A percentile compares a stretch with the other conserved stretches of the same genome.
phyloP scores from a whole-genome alignment of 2,329 filamentous ascomycete species.

The Calonectria naviculata region DNA sequence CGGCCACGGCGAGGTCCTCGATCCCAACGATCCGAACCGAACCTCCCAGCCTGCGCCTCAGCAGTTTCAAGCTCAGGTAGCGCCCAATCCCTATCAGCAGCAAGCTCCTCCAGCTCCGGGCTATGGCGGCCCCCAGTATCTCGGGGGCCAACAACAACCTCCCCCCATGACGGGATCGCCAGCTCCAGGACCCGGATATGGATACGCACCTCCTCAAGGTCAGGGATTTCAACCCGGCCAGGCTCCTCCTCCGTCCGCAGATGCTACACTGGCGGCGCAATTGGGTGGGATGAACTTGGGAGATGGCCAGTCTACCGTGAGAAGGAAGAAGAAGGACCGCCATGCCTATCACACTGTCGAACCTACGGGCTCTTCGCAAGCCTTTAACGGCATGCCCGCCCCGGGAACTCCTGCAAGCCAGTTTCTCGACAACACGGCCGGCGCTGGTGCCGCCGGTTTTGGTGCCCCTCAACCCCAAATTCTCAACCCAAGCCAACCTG shows the following conservation, averaged over 20 bases:
- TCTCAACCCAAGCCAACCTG: conserved; percentile 59
- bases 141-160: conserved; percentile 46
- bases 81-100: conserved; percentile 66
- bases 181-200: conserved; percentile 41
- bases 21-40: conserved; percentile 65
- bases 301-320: conserved; percentile 58
- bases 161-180: conserved; percentile 38
- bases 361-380: conserved; percentile 73
- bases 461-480: conserved; percentile 56
- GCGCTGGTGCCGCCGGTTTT: conserved; percentile 41
- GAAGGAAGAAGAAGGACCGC: conserved; percentile 92
- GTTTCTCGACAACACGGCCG: conserved; percentile 50
- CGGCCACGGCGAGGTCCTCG: conserved; percentile 65
- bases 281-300: conserved; percentile 82
- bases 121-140: conserved; percentile 55
- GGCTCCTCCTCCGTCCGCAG: conserved; percentile 50
- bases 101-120: conserved; percentile 37
- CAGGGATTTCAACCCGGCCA: conserved; percentile 38
- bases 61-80: conserved; percentile 67
- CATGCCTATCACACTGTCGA: conserved; percentile 93
- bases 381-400: conserved; percentile 76
- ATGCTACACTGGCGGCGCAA: conserved; percentile 72
- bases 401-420: conserved; percentile 60
- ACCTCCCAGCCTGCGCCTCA: conserved; percentile 61
- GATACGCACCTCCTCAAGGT: conserved; percentile 40